Evolutionary conservation across 129 eudicot genomes (phyloP).

Genomic region (Smallanthus sonchifolius): DNA sequence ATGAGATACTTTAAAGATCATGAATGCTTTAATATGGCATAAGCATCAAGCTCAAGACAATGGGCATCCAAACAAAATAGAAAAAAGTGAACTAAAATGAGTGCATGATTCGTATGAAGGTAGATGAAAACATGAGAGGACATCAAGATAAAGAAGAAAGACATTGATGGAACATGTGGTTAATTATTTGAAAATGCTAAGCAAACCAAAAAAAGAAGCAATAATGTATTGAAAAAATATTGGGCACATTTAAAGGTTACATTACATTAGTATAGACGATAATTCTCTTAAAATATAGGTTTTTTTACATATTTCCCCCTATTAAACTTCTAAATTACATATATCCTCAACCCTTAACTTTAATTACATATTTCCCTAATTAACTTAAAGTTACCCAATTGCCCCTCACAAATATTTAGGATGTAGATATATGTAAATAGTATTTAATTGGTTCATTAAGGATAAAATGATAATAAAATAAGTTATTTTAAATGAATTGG

Average conservation of each 20-base stretch:
- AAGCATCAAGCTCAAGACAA: conserved; percentile 22
- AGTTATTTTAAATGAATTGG: no score
- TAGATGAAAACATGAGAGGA: conserved; percentile 17
- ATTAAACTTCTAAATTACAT: no score
- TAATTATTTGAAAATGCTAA: conserved; percentile 29
- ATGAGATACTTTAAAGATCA: background rate
- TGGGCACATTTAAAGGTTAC: background rate
- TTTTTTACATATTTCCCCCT: no score
- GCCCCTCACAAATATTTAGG: no score
- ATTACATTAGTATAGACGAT: background rate
- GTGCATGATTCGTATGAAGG: conserved; percentile 27
- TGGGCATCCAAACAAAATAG: conserved; percentile 20
- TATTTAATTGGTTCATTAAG: no score
- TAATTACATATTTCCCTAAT: no score
- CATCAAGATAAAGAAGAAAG: conserved; percentile 10
- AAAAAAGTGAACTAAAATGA: conserved; percentile 22
- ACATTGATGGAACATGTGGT: conserved; percentile 28
- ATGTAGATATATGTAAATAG: no score
- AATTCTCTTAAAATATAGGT: background rate
- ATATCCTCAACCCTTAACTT: no score
- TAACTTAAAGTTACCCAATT: no score
- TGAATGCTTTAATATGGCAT: background rate
- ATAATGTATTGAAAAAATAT: background rate
- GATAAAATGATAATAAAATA: no score
- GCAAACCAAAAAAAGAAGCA: conserved; percentile 11